Evolutionary conservation across 257 asterid genomes (phyloP), one percentile per base, ranked within the genome.

Genomic region (Penstemon barbatus): DNA sequence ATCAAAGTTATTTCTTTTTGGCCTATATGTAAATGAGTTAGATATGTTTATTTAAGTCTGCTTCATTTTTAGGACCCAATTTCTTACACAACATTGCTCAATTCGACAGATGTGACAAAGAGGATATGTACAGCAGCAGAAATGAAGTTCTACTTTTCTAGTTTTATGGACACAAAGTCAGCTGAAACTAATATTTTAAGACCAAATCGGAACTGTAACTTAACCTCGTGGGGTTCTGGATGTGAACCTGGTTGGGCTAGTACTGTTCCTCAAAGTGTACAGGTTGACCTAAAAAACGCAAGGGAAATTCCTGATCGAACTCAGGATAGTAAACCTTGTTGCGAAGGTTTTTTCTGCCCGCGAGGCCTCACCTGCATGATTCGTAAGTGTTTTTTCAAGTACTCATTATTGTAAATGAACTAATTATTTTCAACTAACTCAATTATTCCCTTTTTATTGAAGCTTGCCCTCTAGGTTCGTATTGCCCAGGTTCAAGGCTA

Each of bases 181-280:
- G 83, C 85, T 39, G 77, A 83, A 44, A 87, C 86, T 74, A 90
- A 85, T 51, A 51, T 81, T 84, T 80, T 94, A 68, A 87, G 79
- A 72, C 99, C 95, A 71, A 94, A 91, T 80, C 77, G 73, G 69
- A 94, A 94, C 79, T 94, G 99, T 80, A 94, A 94, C 77, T 78
- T 89, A 77, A 82, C 85, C 59, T 81, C 92, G 7, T 94, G 97
- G 99, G 81, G 80, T 71, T 61, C 89, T 8, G 96, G 99, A 59
- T 93, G 99, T 84, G 99, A 93, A 86, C 99, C 99, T n/a, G 99
- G 99, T 53, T 93, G 99, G 99, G 85, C 96, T 58, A 76, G 95
- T 79, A 77, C 88, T 55, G 83, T 84, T 68, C 79, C 83, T 71
- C 38, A 73, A 61, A 69, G 74, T 73, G 58, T 63, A 75, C 91